These are phyloP conservation scores for Isoetes engelmannii DNA, from an alignment of 83 land plant species.

Conservation along the genomic window DNA sequence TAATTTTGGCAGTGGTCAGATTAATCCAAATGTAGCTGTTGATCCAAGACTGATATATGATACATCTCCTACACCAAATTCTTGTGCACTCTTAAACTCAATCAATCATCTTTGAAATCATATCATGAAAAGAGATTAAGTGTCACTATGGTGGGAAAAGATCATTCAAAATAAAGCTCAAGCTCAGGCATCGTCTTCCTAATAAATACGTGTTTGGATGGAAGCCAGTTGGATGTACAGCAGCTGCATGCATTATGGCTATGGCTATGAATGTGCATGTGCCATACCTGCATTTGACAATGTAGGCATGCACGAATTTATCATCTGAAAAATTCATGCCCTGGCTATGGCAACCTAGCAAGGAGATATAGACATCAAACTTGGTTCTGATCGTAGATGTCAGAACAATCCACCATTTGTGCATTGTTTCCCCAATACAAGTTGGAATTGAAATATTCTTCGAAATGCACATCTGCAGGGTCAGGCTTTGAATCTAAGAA, in stretches of 20 bases:
- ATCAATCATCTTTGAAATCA: not conserved
- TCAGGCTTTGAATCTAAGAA: slow-evolving; percentile 1
- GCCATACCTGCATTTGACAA: too few relatives aligned
- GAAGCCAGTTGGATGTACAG: too few relatives aligned
- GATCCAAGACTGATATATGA: slow-evolving; percentile 14
- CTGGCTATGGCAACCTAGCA: too few relatives aligned
- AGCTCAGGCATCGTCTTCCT: slow-evolving; percentile 7
- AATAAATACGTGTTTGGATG: slow-evolving; percentile 48
- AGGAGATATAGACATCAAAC: too few relatives aligned
- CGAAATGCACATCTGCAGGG: not conserved
- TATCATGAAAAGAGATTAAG: not conserved
- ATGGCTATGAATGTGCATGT: too few relatives aligned
- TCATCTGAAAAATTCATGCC: too few relatives aligned
- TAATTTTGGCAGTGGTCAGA: slow-evolving; percentile 10
- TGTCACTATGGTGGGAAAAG: slow-evolving; percentile 46
- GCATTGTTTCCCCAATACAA: too few relatives aligned
- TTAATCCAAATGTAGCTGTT: slow-evolving; percentile 2
- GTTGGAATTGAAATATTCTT: too few relatives aligned
- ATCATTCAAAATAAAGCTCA: slow-evolving; percentile 44
- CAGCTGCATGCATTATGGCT: too few relatives aligned
- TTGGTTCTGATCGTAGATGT: too few relatives aligned
- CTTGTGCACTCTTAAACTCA: slow-evolving; percentile 7
- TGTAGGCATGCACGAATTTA: too few relatives aligned
- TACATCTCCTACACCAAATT: slow-evolving; percentile 1
- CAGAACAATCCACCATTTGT: too few relatives aligned